Evolutionary conservation across 2,329 filamentous ascomycete genomes (phyloP).

Genomic region (Penicillium sp.): DNA sequence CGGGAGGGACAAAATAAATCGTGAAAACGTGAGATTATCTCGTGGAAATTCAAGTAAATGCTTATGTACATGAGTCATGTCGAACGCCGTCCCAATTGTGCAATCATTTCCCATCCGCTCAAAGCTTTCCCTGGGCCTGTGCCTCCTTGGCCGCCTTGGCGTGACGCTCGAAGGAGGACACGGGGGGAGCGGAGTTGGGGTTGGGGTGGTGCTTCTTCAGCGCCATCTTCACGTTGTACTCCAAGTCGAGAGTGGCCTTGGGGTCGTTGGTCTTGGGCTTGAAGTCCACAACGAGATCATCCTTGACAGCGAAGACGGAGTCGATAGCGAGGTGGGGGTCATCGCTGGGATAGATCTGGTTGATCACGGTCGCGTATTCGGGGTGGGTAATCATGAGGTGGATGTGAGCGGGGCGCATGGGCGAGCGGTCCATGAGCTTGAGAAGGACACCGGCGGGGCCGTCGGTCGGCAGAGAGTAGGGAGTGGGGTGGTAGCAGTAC

Average conservation of each 20-base stretch:
- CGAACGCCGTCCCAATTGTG: constrained; percentile 7
- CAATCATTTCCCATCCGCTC: constrained; percentile 3
- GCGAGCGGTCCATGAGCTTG: constrained; percentile 56
- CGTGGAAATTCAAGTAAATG: constrained; percentile 10
- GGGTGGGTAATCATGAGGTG: constrained; percentile 59
- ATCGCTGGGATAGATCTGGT: constrained; percentile 59
- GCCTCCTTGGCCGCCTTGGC: constrained; percentile 28
- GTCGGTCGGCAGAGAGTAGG: constrained; percentile 69
- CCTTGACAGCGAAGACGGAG: constrained; percentile 63
- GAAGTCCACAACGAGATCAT: constrained; percentile 60
- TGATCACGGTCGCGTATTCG: constrained; percentile 57
- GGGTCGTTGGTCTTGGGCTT: constrained; percentile 51
- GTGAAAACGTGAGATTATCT: constrained; percentile 3
- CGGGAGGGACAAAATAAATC: background rate
- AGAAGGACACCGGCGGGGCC: constrained; percentile 58
- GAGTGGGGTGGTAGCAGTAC: constrained; percentile 75
- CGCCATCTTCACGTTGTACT: constrained; percentile 61
- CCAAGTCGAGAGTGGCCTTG: constrained; percentile 59
- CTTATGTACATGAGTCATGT: constrained; percentile 9
- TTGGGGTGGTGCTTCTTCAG: constrained; percentile 45
- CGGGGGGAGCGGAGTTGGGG: constrained; percentile 40
- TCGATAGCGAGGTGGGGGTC: constrained; percentile 59
- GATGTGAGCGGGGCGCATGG: constrained; percentile 63
- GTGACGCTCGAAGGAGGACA: constrained; percentile 41
- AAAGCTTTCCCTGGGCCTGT: constrained; percentile 16